A percentile compares a stretch with the other conserved stretches of the same genome.
Evolutionary conservation across 768 basidiomycete genomes (phyloP).

Genomic region (Suillus discolor): DNA sequence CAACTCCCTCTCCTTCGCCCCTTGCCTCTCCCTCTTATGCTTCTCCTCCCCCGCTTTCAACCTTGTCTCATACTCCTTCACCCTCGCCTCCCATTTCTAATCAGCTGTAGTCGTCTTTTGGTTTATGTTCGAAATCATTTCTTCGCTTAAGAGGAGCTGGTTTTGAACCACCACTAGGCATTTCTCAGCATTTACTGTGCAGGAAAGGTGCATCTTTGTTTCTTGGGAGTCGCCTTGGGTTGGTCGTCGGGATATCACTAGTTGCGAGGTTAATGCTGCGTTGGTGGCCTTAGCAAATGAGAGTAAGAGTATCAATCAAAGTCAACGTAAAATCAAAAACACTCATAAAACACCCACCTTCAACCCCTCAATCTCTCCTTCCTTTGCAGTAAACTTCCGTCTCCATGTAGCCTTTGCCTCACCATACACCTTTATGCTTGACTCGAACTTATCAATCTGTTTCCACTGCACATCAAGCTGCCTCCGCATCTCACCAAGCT

Average conservation of each 20-base stretch:
- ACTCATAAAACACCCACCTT: constrained; percentile 53
- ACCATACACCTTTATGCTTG: constrained; percentile 76
- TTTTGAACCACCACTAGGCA: constrained; percentile 85
- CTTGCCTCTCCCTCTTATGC: constrained; percentile 91
- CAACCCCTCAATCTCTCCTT: constrained; percentile 86
- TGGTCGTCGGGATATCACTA: constrained; percentile 62
- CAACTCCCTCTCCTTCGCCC: constrained; percentile 80
- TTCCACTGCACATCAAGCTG: constrained; percentile 89
- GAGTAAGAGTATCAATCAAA: not conserved
- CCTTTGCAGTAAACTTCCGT: constrained; percentile 76
- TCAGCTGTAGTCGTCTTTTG: constrained; percentile 75
- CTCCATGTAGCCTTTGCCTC: constrained; percentile 86
- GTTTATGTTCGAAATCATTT: constrained; percentile 75
- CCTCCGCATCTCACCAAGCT: constrained; percentile 76
- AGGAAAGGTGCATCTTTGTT: constrained; percentile 65
- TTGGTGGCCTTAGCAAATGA: constrained; percentile 58
- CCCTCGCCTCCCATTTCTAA: constrained; percentile 92
- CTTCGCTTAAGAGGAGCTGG: constrained; percentile 81
- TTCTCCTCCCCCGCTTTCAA: constrained; percentile 86
- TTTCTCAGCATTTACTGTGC: constrained; percentile 84
- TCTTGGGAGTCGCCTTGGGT: constrained; percentile 66
- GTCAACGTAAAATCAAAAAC: constrained; percentile 5
- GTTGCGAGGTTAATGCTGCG: constrained; percentile 70
- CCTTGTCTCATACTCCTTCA: constrained; percentile 86
- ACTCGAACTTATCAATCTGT: constrained; percentile 92